phyloP scores from a whole-genome alignment of 768 basidiomycete genomes.

The Pleurotus giganteus region DNA sequence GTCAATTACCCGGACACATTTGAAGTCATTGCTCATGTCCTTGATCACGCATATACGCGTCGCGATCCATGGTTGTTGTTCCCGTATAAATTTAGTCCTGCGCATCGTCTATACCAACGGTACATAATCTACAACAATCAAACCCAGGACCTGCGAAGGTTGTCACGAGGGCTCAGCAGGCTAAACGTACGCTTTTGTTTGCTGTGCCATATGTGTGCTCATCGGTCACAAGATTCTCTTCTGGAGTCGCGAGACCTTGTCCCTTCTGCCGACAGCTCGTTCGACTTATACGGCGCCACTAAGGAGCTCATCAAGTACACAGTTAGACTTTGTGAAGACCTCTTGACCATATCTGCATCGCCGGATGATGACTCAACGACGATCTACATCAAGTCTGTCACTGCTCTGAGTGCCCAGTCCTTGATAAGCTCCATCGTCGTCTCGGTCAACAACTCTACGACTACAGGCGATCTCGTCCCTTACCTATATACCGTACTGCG shows the following conservation, averaged over 20 bases:
- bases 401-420: background rate
- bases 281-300: background rate
- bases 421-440: background rate
- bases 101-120: background rate
- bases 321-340: background rate
- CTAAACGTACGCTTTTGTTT: no score
- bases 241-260: no score
- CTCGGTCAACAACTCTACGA: background rate
- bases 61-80: background rate
- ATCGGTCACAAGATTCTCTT: no score
- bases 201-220: no score
- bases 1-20: background rate
- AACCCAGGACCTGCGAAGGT: background rate
- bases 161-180: background rate
- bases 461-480: background rate
- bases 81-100: background rate
- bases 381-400: background rate
- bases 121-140: background rate
- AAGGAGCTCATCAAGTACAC: slow-evolving; percentile 3
- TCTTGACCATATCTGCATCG: background rate
- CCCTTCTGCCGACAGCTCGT: background rate
- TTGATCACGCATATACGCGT: background rate
- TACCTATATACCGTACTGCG: background rate
- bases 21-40: background rate
- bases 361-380: background rate